A percentile compares a stretch with the other conserved stretches of the same genome.
phyloP scores from a whole-genome alignment of 176 grass and related monocot genomes.

The Puya raimondii region DNA sequence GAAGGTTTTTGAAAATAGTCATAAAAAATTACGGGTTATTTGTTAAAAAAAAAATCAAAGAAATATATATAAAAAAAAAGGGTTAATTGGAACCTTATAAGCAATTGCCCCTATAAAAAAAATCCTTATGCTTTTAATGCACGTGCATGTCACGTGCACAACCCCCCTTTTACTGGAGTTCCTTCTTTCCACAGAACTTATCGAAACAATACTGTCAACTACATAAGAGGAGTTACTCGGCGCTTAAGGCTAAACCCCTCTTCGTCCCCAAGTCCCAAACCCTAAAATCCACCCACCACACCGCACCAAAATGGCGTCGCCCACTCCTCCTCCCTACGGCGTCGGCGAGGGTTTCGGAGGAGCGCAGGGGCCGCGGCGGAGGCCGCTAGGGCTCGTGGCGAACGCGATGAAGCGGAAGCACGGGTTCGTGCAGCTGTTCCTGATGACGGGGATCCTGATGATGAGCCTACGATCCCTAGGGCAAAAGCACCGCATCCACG shows the following conservation, averaged over 20 bases:
- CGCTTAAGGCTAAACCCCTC: neutral
- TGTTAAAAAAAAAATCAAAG: neutral
- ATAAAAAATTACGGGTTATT: neutral
- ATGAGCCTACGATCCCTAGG: conserved; percentile 62
- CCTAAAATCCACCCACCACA: conserved; percentile 1
- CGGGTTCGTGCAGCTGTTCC: conserved; percentile 67
- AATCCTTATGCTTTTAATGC: neutral
- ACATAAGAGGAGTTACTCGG: neutral
- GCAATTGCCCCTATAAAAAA: too few relatives aligned
- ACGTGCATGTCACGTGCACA: neutral
- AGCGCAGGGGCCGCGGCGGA: neutral
- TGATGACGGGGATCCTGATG: conserved; percentile 82
- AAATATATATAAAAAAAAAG: neutral
- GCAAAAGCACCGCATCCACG: conserved; percentile 73
- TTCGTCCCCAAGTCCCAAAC: neutral
- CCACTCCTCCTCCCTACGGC: neutral
- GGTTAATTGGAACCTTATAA: too few relatives aligned
- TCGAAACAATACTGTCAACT: neutral
- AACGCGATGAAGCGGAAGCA: conserved; percentile 76
- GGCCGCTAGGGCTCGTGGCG: conserved; percentile 30
- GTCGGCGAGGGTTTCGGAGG: neutral
- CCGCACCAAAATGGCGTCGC: neutral
- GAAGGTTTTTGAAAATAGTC: neutral
- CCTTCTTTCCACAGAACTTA: too few relatives aligned
- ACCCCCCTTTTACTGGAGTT: neutral